Base-by-base conservation (phyloP, 1,284 basidiomycete genomes). In the Tilletia walkeri region DNA sequence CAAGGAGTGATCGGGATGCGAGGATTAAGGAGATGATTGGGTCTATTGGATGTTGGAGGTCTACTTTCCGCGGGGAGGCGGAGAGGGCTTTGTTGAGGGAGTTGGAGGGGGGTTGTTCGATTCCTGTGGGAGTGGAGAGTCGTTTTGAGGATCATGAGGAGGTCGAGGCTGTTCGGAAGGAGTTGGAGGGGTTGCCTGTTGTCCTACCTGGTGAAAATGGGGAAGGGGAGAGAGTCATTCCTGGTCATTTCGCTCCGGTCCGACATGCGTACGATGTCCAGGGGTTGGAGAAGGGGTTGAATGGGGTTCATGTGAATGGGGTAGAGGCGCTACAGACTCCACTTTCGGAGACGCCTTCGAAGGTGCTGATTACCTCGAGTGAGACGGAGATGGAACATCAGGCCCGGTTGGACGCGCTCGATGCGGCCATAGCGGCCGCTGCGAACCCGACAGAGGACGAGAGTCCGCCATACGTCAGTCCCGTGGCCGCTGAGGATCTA, bases 61-160 rank as follows among this genome's bases (percentile, higher is more conserved):
- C 82, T 10, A 80, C 78, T 16, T 80, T 75, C 71, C 72, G 80
- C 38, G 75, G 73, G 53, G 77, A 77, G 61, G 80, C 80, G 10
- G 96, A 99, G 85, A 89, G 95, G 12, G 91, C 91, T 1, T 90
- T 92, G 83, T 86, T 99, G 74, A 87, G 90, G 48, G 90, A 92
- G 48, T 87, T 99, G 67, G 95, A 99, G 84, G 96, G 96, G 12
- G 96, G 95, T 38, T 99, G 96, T 84, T 95, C 92, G 72, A 94
- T 99, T 1, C 96, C 95, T 0, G 94, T 98, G n/a, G 95, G 95
- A 18, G 90, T 93, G 41, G 86, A 88, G 70, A 90, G 89, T 69
- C 75, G 66, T 75, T 81, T 82, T 56, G 75, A 76, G 10, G 81
- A 82, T 66, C 79, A 83, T 68, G 75, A 73, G 7, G 71, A 72